Percentiles rank a stretch among this genome's conserved stretches.
These are phyloP conservation scores for Penicillium soppii DNA, from an alignment of 495 filamentous ascomycete genomes.

Conservation along the genomic window DNA sequence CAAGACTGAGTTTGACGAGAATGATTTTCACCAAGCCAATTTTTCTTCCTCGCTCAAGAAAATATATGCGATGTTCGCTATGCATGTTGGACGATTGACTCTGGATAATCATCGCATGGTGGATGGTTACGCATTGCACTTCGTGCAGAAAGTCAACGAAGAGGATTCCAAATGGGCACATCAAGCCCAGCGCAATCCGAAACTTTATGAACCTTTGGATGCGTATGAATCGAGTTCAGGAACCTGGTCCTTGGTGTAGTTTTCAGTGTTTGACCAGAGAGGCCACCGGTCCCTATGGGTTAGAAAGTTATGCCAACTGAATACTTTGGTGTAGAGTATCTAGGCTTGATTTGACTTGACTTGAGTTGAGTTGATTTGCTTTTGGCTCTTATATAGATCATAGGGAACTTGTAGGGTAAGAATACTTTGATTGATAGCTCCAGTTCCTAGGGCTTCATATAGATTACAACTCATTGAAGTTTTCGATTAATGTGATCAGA, in stretches of 20 bases:
- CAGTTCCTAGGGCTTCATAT: no score
- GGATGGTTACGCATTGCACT: not conserved
- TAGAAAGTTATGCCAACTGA: no score
- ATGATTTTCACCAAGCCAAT: no score
- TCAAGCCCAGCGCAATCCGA: no score
- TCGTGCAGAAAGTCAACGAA: not conserved
- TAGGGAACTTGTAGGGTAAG: no score
- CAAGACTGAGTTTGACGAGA: no score
- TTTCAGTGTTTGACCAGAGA: not conserved
- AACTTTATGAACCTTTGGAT: not conserved
- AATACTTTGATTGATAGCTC: no score
- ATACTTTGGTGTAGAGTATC: no score
- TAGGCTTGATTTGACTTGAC: no score
- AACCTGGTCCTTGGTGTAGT: not conserved
- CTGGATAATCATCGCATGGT: not conserved
- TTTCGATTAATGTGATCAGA: no score
- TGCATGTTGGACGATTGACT: not conserved
- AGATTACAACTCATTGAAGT: no score
- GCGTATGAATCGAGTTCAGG: not conserved
- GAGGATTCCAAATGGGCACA: constrained; percentile 1
- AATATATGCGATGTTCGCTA: not conserved
- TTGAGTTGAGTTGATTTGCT: not conserved
- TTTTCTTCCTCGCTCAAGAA: not conserved
- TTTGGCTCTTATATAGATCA: no score
- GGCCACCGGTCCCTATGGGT: not conserved